Base-by-base conservation (phyloP, 2,329 filamentous ascomycete genomes). In the Fusarium abutilonis region DNA sequence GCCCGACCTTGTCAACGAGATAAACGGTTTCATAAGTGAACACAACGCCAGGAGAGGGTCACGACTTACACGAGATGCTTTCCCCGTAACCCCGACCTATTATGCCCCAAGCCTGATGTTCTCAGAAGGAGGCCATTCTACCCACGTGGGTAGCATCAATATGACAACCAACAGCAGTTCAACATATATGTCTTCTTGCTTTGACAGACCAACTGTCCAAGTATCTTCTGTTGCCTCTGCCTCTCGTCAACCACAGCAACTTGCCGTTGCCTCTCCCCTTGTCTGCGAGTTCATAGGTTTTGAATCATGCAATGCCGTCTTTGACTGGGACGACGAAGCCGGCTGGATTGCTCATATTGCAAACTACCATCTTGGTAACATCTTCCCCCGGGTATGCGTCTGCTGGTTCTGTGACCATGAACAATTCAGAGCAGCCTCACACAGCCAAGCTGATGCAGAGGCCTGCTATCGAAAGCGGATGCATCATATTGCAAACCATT, bases 341-440 rank as follows among this genome's bases (percentile, higher is more conserved):
- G 48, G 14, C 3, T 86, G 83, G 83, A 77, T 83, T 13, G 52
- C 73, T 0, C 84, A 87, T 56, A 77, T 79, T 26, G 49, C 69
- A 2, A 23, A 58, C 0, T 67, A 73, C 1, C 82, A 85, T 59
- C 64, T 79, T 9, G 2, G 32, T 0, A 31, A 69, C 4, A 52
- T 15, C 0, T 76, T 79, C 6, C 82, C 82, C 0, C 9, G 10
- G 0, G 63, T 62, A 10, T 74, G 75, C 5, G 49, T 76, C 0
- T 87, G 84, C 64, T 83, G 79, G 77, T 86, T 83, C 56, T 87
- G 84, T 64, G 74, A 80, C 50, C 73, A 80, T 47, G 41, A 13
- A 29, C 0, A n/a, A 10, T 83, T 81, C 52, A 63, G 66, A 6
- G 60, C 73, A 3, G 43, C 38, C 1, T 41, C 60, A 0, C 47